These are phyloP conservation scores for Blastobotrys mokoenaii DNA, from an alignment of 805 yeast genomes.

Conservation along the genomic window DNA sequence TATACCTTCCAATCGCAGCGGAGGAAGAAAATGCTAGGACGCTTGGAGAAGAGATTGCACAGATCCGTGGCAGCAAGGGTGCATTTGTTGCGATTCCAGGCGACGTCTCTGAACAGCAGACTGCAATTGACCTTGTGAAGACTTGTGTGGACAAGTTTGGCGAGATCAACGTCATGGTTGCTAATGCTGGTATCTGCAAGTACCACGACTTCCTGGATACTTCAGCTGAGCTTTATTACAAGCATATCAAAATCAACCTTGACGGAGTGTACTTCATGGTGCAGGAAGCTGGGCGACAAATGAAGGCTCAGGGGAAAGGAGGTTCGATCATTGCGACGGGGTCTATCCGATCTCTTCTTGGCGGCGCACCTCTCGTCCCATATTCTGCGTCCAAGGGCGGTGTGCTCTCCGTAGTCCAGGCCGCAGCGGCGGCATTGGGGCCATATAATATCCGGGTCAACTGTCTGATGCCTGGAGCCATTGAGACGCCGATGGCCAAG, in stretches of 20 bases:
- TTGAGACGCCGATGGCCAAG: slow-evolving; percentile 10
- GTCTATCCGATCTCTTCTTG: slow-evolving; percentile 13
- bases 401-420: slow-evolving; percentile 12
- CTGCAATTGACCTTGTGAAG: slow-evolving; percentile 23
- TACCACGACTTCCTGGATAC: slow-evolving; percentile 34
- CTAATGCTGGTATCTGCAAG: slow-evolving; percentile 40
- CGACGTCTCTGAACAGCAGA: slow-evolving; percentile 35
- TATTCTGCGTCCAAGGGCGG: slow-evolving; percentile 14
- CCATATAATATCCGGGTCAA: slow-evolving; percentile 12
- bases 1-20: slow-evolving; percentile 20
- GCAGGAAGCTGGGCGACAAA: slow-evolving; percentile 40
- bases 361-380: slow-evolving; percentile 7
- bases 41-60: slow-evolving; percentile 31
- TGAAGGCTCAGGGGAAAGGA: slow-evolving; percentile 38
- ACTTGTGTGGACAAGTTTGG: slow-evolving; percentile 33
- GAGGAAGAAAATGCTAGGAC: slow-evolving; percentile 47
- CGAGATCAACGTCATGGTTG: slow-evolving; percentile 34
- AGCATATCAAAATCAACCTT: slow-evolving; percentile 34
- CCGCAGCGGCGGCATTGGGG: slow-evolving; percentile 14
- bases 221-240: slow-evolving; percentile 30
- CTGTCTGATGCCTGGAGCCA: slow-evolving; percentile 12
- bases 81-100: slow-evolving; percentile 32
- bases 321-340: slow-evolving; percentile 36
- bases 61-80: slow-evolving; percentile 14
- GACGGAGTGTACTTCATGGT: slow-evolving; percentile 39